Base-by-base conservation (phyloP, 83 land plant genomes). In the Isoetes engelmannii region DNA sequence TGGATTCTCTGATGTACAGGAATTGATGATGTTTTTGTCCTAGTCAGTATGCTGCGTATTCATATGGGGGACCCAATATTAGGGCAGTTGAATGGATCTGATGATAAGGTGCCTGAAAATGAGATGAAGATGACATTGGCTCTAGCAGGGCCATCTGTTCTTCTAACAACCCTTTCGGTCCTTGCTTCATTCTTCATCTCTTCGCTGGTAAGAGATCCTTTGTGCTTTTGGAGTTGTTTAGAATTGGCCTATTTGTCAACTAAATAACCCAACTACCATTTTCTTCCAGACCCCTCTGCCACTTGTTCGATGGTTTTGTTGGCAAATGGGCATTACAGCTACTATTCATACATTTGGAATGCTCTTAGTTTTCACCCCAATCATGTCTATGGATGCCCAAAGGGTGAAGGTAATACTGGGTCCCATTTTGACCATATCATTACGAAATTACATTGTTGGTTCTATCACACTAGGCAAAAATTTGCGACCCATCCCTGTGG, bases 151-250 rank as follows among this genome's bases (percentile, higher is more conserved):
- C 55, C 55, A 51, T 51, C 55, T 12, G 55, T 51, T 12, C 15
- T 51, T 12, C 17, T 51, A 51, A 51, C 55, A 51, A 51, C 55
- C 15, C 17, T 51, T 51, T 51, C 55, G 13, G 55, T 51, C 3
- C 55, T 51, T 51, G 55, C 55, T 51, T 51, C 55, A 51, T 51
- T 51, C 55, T 51, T 51, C 55, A 51, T 51, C 17, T 51, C 55
- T 51, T 51, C 55, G 3, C 3, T 51, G 13, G 55, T 51, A 12
- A 15, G 55, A 12, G 17, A 1, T 51, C 15, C 17, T 12, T 12
- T 51, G 13, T 3, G 55, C 15, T 51, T 12, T 51, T 51, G 13
- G 15, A 1, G 15, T 51, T 51, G 13, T 12, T 17, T 51, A 51
- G 3, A 12, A 12, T 12, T 12, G 17, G 55, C 17, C 17, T 51